A percentile compares a stretch with the other conserved stretches of the same genome.
Conservation (phyloP, 1,139 yeast genomes). For the Nematodospora anomalae region DNA sequence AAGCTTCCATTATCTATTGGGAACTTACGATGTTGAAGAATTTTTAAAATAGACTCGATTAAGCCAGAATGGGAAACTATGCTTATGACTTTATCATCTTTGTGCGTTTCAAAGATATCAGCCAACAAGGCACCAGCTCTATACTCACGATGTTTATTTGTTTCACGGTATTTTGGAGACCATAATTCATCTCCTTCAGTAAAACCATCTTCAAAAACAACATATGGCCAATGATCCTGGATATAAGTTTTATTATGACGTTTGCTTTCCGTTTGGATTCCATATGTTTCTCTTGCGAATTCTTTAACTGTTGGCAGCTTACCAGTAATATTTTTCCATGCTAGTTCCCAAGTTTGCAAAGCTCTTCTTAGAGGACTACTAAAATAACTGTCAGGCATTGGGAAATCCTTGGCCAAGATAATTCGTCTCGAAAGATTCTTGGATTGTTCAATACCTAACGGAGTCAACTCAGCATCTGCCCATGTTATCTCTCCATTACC, state of each 20-base stretch:
- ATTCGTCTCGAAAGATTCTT: slow-evolving; percentile 20
- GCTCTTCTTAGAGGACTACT: slow-evolving; percentile 40
- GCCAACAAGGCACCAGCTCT: slow-evolving; percentile 32
- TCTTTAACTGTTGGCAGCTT: slow-evolving; percentile 28
- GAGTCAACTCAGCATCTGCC: slow-evolving; percentile 40
- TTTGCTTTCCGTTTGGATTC: slow-evolving; percentile 37
- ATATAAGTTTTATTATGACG: slow-evolving; percentile 33
- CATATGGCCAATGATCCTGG: slow-evolving; percentile 22
- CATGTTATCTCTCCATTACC: slow-evolving; percentile 35
- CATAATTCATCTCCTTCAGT: slow-evolving; percentile 31
- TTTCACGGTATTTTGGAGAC: slow-evolving; percentile 17
- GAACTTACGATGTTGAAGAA: slow-evolving; percentile 24
- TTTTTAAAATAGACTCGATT: slow-evolving; percentile 31
- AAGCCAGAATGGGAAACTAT: slow-evolving; percentile 39
- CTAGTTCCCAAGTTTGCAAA: slow-evolving; percentile 31
- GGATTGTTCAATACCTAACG: slow-evolving; percentile 25
- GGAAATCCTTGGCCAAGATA: slow-evolving; percentile 19
- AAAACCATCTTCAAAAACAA: slow-evolving; percentile 30
- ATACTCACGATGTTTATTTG: slow-evolving; percentile 20
- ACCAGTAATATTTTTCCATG: slow-evolving; percentile 25
- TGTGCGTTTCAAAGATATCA: slow-evolving; percentile 28
- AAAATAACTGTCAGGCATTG: slow-evolving; percentile 30
- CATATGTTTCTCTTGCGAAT: slow-evolving; percentile 39
- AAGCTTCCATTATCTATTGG: slow-evolving; percentile 15
- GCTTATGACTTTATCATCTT: slow-evolving; percentile 27